These are phyloP conservation scores for Hemisphaericaspora subhashii DNA, from an alignment of 1,139 yeast genomes.

Conservation along the genomic window DNA sequence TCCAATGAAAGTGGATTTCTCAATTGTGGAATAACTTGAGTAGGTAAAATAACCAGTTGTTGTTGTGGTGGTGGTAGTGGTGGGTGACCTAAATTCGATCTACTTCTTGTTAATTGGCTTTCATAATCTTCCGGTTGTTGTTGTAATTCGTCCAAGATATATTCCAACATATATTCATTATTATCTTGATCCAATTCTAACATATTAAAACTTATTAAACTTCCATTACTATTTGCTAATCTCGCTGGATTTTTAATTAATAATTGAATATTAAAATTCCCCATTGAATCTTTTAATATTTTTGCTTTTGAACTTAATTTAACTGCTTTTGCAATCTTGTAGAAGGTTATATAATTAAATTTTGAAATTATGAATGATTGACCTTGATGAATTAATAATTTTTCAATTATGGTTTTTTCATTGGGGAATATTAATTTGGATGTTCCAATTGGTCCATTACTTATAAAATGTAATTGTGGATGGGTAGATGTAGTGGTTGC, in stretches of 20 bases:
- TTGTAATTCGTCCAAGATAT: slow-evolving; percentile 14
- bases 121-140: slow-evolving; percentile 7
- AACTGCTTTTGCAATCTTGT: slow-evolving; percentile 53
- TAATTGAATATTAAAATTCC: slow-evolving; percentile 51
- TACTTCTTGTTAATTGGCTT: not conserved
- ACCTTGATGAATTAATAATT: slow-evolving; percentile 24
- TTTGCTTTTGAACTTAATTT: slow-evolving; percentile 60
- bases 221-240: slow-evolving; percentile 51
- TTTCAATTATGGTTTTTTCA: slow-evolving; percentile 61
- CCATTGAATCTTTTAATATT: slow-evolving; percentile 56
- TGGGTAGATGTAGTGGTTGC: slow-evolving; percentile 17
- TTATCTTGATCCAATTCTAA: slow-evolving; percentile 40
- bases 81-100: not conserved
- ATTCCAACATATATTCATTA: slow-evolving; percentile 15
- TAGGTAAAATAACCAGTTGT: too few relatives aligned
- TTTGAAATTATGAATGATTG: slow-evolving; percentile 32
- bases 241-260: slow-evolving; percentile 35
- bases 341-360: slow-evolving; percentile 54
- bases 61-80: too few relatives aligned
- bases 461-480: slow-evolving; percentile 54
- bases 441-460: slow-evolving; percentile 67
- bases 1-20: slow-evolving; percentile 2
- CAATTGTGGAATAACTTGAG: not conserved
- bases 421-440: slow-evolving; percentile 70
- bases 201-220: slow-evolving; percentile 61